Evolutionary conservation across 139 green algal genomes (phyloP).

Genomic region (Chlamydomonas schloesseri): DNA sequence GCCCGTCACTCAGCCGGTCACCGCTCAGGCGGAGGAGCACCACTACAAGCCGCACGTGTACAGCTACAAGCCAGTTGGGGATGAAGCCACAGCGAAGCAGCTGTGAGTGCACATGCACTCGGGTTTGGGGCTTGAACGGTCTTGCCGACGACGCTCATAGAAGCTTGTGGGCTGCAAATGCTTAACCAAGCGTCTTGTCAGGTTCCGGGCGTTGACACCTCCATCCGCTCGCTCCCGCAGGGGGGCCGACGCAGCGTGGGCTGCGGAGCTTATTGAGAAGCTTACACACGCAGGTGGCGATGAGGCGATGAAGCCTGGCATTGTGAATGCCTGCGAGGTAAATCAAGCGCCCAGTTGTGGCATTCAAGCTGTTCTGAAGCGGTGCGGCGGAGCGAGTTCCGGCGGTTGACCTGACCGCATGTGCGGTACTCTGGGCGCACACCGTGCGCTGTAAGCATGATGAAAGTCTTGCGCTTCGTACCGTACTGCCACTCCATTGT

Average conservation of each 20-base stretch:
- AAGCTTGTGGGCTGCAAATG: not conserved
- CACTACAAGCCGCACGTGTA: not conserved
- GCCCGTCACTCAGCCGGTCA: too few relatives aligned
- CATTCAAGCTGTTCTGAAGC: too few relatives aligned
- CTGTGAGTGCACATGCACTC: too few relatives aligned
- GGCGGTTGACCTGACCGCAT: too few relatives aligned
- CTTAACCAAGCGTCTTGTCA: not conserved
- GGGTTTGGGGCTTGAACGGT: not conserved
- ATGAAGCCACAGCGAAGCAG: not conserved
- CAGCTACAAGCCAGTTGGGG: not conserved
- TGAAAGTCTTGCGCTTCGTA: too few relatives aligned
- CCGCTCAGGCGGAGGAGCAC: too few relatives aligned
- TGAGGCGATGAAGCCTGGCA: slow-evolving; percentile 29
- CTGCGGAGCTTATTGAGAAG: slow-evolving; percentile 5
- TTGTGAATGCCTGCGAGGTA: slow-evolving; percentile 45
- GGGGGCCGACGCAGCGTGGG: not conserved
- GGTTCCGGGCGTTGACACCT: not conserved
- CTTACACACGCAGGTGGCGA: not conserved
- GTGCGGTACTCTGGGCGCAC: too few relatives aligned
- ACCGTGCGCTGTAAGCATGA: too few relatives aligned
- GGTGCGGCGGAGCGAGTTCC: too few relatives aligned
- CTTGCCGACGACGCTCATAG: too few relatives aligned
- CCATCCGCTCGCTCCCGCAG: not conserved
- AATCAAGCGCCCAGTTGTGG: too few relatives aligned
- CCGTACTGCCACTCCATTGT: too few relatives aligned